These are phyloP conservation scores for Pseudocercospora fijiensis DNA, from an alignment of 2,329 filamentous ascomycete genomes.

Conservation along the genomic window DNA sequence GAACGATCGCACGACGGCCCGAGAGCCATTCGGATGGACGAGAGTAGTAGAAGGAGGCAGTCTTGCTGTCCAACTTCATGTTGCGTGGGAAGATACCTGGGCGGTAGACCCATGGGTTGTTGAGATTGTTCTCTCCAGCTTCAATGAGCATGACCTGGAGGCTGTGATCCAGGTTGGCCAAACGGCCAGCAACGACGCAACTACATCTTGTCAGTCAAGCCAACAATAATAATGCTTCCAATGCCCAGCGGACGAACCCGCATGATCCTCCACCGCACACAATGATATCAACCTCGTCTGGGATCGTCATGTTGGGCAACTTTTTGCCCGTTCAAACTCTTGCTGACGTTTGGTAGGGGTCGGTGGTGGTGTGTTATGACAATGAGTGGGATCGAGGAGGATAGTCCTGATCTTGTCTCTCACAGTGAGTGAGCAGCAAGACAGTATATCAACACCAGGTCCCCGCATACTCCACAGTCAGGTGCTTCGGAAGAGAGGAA, in stretches of 20 bases:
- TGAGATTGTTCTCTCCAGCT: slow-evolving; percentile 69
- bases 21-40: slow-evolving; percentile 70
- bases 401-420: slow-evolving; percentile 17
- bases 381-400: slow-evolving; percentile 18
- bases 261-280: slow-evolving; percentile 73
- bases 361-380: not conserved
- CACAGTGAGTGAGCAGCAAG: slow-evolving; percentile 11
- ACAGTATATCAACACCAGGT: slow-evolving; percentile 28
- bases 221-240: slow-evolving; percentile 7
- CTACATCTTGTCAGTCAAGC: slow-evolving; percentile 40
- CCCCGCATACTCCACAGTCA: slow-evolving; percentile 27
- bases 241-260: slow-evolving; percentile 47
- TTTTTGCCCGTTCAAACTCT: slow-evolving; percentile 15
- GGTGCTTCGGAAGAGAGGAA: slow-evolving; percentile 22
- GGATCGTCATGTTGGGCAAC: slow-evolving; percentile 56
- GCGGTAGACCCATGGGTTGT: slow-evolving; percentile 73
- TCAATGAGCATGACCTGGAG: slow-evolving; percentile 70
- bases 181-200: slow-evolving; percentile 52
- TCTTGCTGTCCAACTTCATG: slow-evolving; percentile 79
- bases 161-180: slow-evolving; percentile 74
- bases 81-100: slow-evolving; percentile 74
- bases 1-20: slow-evolving; percentile 71
- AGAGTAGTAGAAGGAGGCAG: slow-evolving; percentile 78
- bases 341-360: slow-evolving; percentile 4
- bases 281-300: slow-evolving; percentile 79